Evolutionary conservation across 2,329 filamentous ascomycete species (phyloP), one percentile per base, ranked within the genome.

Genomic region (Biscogniauxia mediterranea): DNA sequence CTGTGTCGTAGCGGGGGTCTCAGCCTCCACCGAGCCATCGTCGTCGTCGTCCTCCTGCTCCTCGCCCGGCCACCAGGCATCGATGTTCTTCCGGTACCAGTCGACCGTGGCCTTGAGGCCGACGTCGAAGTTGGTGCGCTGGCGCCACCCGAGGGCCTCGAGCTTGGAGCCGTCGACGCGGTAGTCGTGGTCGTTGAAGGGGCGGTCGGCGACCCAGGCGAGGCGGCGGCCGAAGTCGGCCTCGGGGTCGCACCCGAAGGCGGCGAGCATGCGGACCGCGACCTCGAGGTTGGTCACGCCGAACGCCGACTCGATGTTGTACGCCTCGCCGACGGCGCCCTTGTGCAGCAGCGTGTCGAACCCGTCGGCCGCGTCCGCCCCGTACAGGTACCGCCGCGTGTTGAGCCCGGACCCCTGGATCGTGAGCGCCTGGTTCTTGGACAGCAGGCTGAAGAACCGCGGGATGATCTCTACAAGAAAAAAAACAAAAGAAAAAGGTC

Each of bases 311-410:
- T 32, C 32, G 32, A 55, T 55, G 32, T 55, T 55, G 54, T 55
- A 55, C 9, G 54, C 54, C 54, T 55, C 54, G 26, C 54, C 28
- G 17, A 15, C 32, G 5, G 42, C 54, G 15, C 54, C 54, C 54
- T 55, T 55, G 32, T 55, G 54, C 20, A 55, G 54, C 23, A 55
- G 21, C 26, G 54, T 55, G 32, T 55, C 54, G 54, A 55, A 55
- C 9, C 54, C 54, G 32, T 55, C 54, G n/a, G 54, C 54, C 15
- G 54, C 54, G 32, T 55, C 54, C 5, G 54, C 54, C 2, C 54
- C 54, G 26, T 55, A 55, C 20, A 55, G 54, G 21, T 55, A 55
- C 26, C 54, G 54, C 54, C 54, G 54, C 26, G 20, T 20, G 54
- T 55, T 55, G 15, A 55, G 32, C 19, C 54, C 54, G 7, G 32